A percentile compares a stretch with the other conserved stretches of the same genome.
Evolutionary conservation across 1,139 yeast species (phyloP).

Genomic region (Saccharomycopsis hybrid): DNA sequence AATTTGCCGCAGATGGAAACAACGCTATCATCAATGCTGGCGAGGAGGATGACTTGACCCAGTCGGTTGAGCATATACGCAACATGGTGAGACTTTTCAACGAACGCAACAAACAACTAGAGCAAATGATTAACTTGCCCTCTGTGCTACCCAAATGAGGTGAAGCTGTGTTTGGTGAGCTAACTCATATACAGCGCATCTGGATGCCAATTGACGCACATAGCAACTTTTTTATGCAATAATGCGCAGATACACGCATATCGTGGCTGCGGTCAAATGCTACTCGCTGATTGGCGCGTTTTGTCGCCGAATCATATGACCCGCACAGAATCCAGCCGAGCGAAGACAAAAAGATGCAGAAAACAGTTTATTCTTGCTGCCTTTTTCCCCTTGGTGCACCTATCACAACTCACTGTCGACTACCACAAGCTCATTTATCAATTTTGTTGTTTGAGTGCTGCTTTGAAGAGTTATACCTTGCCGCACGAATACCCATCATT

Average conservation of each 20-base stretch:
- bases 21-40: not conserved
- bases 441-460: too few species aligned
- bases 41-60: constrained; percentile 13
- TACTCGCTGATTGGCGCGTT: constrained; percentile 7
- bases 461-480: too few species aligned
- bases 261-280: not conserved
- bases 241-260: too few species aligned
- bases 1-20: not conserved
- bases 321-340: constrained; percentile 3
- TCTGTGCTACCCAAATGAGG: constrained; percentile 1
- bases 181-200: too few species aligned
- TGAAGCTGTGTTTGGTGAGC: too few species aligned
- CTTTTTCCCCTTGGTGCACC: not conserved
- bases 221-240: too few species aligned
- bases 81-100: constrained; percentile 18
- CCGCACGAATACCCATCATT: too few species aligned
- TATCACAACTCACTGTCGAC: too few species aligned
- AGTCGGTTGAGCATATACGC: constrained; percentile 15
- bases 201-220: too few species aligned
- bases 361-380: not conserved
- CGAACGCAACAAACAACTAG: constrained; percentile 17
- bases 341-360: not conserved
- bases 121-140: constrained; percentile 14
- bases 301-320: constrained; percentile 15
- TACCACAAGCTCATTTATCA: too few species aligned